Evolutionary conservation across 1,139 yeast species (phyloP).

Genomic region (Magnusiomyces tetraspermus): DNA sequence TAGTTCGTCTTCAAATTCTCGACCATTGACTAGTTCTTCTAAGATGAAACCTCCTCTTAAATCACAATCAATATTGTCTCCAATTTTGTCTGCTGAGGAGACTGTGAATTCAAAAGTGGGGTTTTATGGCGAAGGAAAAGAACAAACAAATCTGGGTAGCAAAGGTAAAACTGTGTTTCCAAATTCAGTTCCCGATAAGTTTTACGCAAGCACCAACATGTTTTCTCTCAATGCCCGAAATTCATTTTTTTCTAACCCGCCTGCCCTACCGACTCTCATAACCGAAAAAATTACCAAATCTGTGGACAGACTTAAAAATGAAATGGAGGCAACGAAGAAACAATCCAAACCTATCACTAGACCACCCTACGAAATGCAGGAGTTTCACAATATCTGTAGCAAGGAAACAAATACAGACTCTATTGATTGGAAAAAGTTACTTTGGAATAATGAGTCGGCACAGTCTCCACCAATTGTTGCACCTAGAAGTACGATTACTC

Average conservation of each 20-base stretch:
- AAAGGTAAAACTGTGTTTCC: neutral
- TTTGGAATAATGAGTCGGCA: neutral
- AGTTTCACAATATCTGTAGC: neutral
- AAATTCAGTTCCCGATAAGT: neutral
- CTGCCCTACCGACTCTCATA: neutral
- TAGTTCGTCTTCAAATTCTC: neutral
- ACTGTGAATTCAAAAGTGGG: neutral
- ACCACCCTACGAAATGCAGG: neutral
- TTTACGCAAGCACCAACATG: neutral
- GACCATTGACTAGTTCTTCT: neutral
- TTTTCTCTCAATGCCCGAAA: neutral
- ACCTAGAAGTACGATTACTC: neutral
- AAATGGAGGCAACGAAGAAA: neutral
- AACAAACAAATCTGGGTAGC: neutral
- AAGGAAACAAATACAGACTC: neutral
- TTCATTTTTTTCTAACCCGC: neutral
- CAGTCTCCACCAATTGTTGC: neutral
- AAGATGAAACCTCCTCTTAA: neutral
- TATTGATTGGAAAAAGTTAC: neutral
- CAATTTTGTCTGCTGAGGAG: neutral
- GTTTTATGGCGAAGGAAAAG: neutral
- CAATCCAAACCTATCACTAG: neutral
- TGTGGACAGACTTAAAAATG: neutral
- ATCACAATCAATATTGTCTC: neutral
- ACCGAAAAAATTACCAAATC: neutral